Conservation (phyloP, 257 asterid species). For the Solanum habrochaites region DNA sequence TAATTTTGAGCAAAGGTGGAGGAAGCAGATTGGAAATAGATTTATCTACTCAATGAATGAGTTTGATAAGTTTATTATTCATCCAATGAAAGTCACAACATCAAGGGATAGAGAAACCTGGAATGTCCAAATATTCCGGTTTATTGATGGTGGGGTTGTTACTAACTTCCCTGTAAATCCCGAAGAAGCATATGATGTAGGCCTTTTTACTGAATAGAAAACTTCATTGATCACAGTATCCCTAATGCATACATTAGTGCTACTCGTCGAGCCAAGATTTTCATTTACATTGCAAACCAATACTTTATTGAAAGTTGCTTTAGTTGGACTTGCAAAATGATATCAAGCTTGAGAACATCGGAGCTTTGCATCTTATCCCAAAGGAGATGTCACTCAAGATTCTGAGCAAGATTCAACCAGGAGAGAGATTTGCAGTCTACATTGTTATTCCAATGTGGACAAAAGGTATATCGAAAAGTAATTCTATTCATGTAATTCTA, state of each 20-base stretch:
- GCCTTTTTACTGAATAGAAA: conserved; percentile 50
- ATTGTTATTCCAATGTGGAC: conserved; percentile 94
- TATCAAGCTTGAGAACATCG: conserved; percentile 34
- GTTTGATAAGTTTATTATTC: too few species aligned
- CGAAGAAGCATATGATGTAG: conserved; percentile 30
- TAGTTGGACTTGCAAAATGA: conserved; percentile 39
- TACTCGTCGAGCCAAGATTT: conserved; percentile 71
- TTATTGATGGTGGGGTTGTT: conserved; percentile 72
- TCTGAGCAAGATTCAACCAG: conserved; percentile 54
- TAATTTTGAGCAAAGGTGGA: too few species aligned
- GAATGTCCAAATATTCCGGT: conserved; percentile 77
- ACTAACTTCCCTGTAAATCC: conserved; percentile 40
- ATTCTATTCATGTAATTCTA: conserved; percentile 62
- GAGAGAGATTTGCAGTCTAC: conserved; percentile 54
- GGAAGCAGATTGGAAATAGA: too few species aligned
- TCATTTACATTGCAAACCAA: conserved; percentile 77
- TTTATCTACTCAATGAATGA: too few species aligned
- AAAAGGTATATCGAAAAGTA: conserved; percentile 69
- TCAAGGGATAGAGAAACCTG: conserved; percentile 21
- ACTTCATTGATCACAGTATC: conserved; percentile 59
- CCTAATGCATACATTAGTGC: conserved; percentile 80
- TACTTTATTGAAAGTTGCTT: conserved; percentile 81
- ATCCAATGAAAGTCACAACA: too few species aligned
- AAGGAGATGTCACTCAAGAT: conserved; percentile 77
- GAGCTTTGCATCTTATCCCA: conserved; percentile 61